Evolutionary conservation across 2,329 filamentous ascomycete species (phyloP).

Genomic region (Aspergillus sp.): DNA sequence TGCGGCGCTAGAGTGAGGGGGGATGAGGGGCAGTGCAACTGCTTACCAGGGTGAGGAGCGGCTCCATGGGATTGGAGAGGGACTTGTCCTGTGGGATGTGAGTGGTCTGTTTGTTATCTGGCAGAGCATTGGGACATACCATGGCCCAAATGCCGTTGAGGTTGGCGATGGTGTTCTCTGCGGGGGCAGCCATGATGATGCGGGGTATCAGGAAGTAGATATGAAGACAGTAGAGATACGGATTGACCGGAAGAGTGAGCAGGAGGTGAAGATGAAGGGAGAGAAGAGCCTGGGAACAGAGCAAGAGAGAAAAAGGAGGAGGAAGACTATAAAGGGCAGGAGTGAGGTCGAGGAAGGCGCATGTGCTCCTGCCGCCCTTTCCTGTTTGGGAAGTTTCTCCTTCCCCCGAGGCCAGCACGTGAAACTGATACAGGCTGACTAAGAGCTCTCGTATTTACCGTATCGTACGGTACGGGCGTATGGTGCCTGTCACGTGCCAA

Average conservation of each 20-base stretch:
- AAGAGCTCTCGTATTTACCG: too few relatives aligned
- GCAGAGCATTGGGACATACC: too few relatives aligned
- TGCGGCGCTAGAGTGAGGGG: slow-evolving; percentile 1
- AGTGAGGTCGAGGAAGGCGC: background rate
- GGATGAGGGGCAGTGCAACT: background rate
- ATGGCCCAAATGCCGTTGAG: slow-evolving; percentile 61
- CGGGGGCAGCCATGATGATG: slow-evolving; percentile 58
- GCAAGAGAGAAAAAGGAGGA: background rate
- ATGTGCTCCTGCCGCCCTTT: slow-evolving; percentile 1
- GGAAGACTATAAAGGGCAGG: background rate
- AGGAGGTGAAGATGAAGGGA: background rate
- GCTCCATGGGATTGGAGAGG: slow-evolving; percentile 59
- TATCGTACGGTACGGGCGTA: background rate
- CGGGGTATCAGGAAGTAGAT: slow-evolving; percentile 7
- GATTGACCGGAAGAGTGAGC: background rate
- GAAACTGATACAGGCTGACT: background rate
- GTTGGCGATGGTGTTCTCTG: slow-evolving; percentile 56
- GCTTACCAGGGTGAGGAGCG: slow-evolving; percentile 53
- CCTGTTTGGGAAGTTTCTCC: background rate
- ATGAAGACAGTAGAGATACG: slow-evolving; percentile 1
- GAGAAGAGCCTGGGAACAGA: background rate
- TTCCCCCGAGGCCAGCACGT: slow-evolving; percentile 3
- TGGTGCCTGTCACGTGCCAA: slow-evolving; percentile 4
- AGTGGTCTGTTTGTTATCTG: too few relatives aligned
- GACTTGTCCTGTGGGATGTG: slow-evolving; percentile 57